phyloP scores from a whole-genome alignment of 768 basidiomycete genomes.

The Piloderma croceum region DNA sequence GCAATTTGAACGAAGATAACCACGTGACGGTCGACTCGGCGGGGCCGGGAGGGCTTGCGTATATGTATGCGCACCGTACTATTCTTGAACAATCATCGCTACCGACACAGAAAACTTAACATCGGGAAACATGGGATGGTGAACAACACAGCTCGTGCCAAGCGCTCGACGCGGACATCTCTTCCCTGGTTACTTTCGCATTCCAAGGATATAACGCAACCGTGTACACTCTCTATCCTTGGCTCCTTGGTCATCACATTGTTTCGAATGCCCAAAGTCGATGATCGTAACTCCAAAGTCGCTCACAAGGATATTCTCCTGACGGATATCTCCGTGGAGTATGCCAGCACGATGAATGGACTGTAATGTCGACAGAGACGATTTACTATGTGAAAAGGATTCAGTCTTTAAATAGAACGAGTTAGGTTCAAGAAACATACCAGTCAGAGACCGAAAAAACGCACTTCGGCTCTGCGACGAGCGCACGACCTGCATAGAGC shows the following conservation, averaged over 20 bases:
- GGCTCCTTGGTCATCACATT: slow-evolving; percentile 10
- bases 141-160: too few relatives aligned
- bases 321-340: slow-evolving; percentile 16
- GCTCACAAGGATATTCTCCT: slow-evolving; percentile 12
- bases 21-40: too few relatives aligned
- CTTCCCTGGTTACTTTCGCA: too few relatives aligned
- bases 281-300: slow-evolving; percentile 13
- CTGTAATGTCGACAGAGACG: slow-evolving; percentile 10
- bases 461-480: slow-evolving; percentile 2
- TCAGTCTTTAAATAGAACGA: slow-evolving; percentile 8
- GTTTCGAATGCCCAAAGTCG: too few relatives aligned
- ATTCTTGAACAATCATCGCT: too few relatives aligned
- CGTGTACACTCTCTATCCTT: slow-evolving; percentile 10
- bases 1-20: too few relatives aligned
- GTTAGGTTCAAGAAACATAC: slow-evolving; percentile 10
- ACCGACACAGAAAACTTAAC: too few relatives aligned
- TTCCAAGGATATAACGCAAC: slow-evolving; percentile 9
- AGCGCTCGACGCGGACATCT: too few relatives aligned
- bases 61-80: too few relatives aligned
- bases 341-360: slow-evolving; percentile 14
- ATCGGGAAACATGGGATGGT: too few relatives aligned
- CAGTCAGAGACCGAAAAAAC: slow-evolving; percentile 9
- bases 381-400: slow-evolving; percentile 10
- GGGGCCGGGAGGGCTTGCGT: too few relatives aligned
- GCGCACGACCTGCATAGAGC: slow-evolving; percentile 10